These are phyloP conservation scores for Coniochaeta sp. DNA, from an alignment of 2,329 filamentous ascomycete genomes.

Conservation along the genomic window DNA sequence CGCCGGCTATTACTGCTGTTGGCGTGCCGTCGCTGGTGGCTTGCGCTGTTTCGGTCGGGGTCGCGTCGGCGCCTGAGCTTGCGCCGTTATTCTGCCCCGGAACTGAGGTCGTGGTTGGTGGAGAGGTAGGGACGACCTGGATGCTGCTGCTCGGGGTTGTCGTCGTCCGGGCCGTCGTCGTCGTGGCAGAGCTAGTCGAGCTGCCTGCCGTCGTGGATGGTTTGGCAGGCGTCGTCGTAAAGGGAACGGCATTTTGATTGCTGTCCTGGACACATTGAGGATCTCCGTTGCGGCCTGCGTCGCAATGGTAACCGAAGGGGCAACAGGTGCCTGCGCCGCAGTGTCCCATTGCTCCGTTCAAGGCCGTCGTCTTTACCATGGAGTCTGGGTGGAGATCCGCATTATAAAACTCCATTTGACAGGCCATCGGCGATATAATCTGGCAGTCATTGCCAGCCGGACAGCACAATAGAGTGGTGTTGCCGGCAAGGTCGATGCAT, in stretches of 20 bases:
- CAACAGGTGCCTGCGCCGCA: slow-evolving; percentile 58
- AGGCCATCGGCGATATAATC: slow-evolving; percentile 56
- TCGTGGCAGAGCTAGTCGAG: slow-evolving; percentile 12
- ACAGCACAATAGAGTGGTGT: slow-evolving; percentile 65
- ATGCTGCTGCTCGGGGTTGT: not conserved
- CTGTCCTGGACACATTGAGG: slow-evolving; percentile 39
- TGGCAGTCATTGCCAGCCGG: slow-evolving; percentile 49
- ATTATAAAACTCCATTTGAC: slow-evolving; percentile 56
- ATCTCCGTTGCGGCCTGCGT: slow-evolving; percentile 23
- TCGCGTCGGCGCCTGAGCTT: slow-evolving; percentile 11
- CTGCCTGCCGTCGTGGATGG: slow-evolving; percentile 14
- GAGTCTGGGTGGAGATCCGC: slow-evolving; percentile 46
- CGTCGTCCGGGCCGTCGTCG: slow-evolving; percentile 5
- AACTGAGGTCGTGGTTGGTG: slow-evolving; percentile 7
- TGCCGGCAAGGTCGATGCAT: slow-evolving; percentile 56
- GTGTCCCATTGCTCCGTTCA: slow-evolving; percentile 43
- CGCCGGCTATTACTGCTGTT: slow-evolving; percentile 37
- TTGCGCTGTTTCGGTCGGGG: slow-evolving; percentile 11
- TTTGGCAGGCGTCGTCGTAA: slow-evolving; percentile 11
- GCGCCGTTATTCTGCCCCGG: slow-evolving; percentile 2
- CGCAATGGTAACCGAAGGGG: slow-evolving; percentile 64
- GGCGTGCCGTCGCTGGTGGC: slow-evolving; percentile 19
- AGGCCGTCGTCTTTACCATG: slow-evolving; percentile 58
- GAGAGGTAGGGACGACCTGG: not conserved
- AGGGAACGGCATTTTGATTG: slow-evolving; percentile 34